These are phyloP conservation scores for Elasticomyces elasticus DNA, from an alignment of 495 filamentous ascomycete genomes.

Conservation along the genomic window DNA sequence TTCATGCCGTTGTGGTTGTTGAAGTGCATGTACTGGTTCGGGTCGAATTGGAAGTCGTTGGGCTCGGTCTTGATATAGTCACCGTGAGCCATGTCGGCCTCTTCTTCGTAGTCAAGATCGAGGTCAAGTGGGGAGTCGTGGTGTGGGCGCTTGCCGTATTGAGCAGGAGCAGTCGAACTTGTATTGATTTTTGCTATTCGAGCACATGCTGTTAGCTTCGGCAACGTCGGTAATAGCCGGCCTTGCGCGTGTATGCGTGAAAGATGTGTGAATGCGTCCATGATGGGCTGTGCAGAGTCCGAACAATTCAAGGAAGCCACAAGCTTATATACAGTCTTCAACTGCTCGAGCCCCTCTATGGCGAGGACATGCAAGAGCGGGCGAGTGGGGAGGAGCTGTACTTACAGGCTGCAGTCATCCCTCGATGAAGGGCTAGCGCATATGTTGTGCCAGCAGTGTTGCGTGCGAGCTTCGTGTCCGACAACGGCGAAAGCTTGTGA, in stretches of 20 bases:
- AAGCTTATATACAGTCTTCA: not conserved
- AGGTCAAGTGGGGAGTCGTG: slow-evolving; percentile 23
- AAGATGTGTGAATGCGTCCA: not conserved
- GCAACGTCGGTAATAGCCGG: not conserved
- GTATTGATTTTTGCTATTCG: not conserved
- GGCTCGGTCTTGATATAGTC: slow-evolving; percentile 72
- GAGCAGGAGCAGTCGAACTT: slow-evolving; percentile 5
- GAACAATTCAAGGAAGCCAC: not conserved
- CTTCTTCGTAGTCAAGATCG: slow-evolving; percentile 34
- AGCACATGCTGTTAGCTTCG: slow-evolving; percentile 8
- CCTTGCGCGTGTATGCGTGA: slow-evolving; percentile 4
- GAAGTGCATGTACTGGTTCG: slow-evolving; percentile 48
- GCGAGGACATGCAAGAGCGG: not conserved
- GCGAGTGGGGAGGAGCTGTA: not conserved
- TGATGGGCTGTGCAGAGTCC: not conserved
- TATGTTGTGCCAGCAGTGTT: not conserved
- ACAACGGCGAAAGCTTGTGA: not conserved
- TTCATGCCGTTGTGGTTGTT: slow-evolving; percentile 47
- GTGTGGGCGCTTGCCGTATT: slow-evolving; percentile 24
- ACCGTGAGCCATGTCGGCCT: slow-evolving; percentile 28
- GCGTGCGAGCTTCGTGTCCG: not conserved
- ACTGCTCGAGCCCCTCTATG: not conserved
- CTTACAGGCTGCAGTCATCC: slow-evolving; percentile 11
- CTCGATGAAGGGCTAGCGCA: slow-evolving; percentile 1
- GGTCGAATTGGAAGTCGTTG: slow-evolving; percentile 51